These are phyloP conservation scores for Saccharomycopsis olivae DNA, from an alignment of 805 yeast species.

Conservation along the genomic window DNA sequence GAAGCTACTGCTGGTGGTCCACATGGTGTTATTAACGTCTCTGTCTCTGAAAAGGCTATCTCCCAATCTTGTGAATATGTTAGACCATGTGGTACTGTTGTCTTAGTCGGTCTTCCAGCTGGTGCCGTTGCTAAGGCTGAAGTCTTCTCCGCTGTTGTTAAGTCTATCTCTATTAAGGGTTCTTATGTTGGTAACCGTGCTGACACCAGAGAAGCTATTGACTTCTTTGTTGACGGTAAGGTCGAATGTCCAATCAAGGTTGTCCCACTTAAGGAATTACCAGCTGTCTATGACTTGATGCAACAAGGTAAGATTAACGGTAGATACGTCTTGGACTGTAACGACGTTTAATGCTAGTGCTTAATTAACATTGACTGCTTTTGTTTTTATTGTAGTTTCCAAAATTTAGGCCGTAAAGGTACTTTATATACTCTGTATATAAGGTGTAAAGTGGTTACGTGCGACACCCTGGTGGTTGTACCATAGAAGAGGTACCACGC, in stretches of 20 bases:
- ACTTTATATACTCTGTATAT: too few relatives aligned
- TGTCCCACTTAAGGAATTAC: constrained; percentile 65
- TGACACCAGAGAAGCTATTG: constrained; percentile 73
- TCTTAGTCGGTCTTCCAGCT: constrained; percentile 67
- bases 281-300: constrained; percentile 66
- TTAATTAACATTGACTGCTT: background rate
- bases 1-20: constrained; percentile 62
- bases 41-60: constrained; percentile 63
- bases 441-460: too few relatives aligned
- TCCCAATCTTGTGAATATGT: constrained; percentile 48
- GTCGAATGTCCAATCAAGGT: constrained; percentile 64
- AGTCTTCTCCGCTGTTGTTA: constrained; percentile 66
- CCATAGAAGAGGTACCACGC: too few relatives aligned
- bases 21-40: constrained; percentile 67
- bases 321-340: constrained; percentile 67
- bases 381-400: too few relatives aligned
- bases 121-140: constrained; percentile 56
- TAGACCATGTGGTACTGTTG: constrained; percentile 60
- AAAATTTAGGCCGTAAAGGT: too few relatives aligned
- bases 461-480: too few relatives aligned
- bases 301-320: constrained; percentile 79
- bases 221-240: constrained; percentile 57
- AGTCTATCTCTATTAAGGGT: constrained; percentile 62
- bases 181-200: constrained; percentile 86
- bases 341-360: constrained; percentile 8